Percentiles rank a stretch among this genome's conserved stretches.
Evolutionary conservation across 768 basidiomycete genomes (phyloP).

Genomic region (Hysterangium stoloniferum): DNA sequence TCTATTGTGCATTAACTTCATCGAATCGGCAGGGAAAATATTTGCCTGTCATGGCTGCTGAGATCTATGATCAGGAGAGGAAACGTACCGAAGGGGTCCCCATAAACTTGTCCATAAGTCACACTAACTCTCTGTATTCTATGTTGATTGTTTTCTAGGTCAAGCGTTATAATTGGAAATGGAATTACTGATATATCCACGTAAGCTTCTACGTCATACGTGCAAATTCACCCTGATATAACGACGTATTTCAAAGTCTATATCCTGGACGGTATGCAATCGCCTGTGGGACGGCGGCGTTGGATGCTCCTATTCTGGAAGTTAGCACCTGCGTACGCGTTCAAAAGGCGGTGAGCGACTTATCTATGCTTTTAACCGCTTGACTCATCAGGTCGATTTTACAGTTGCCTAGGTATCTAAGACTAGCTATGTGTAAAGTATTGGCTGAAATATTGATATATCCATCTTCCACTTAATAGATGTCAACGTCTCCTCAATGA

Average conservation of each 20-base stretch:
- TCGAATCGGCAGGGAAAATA: conserved; percentile 47
- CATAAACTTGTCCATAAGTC: not conserved
- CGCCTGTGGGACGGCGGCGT: conserved; percentile 41
- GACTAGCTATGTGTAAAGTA: no score
- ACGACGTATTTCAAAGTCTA: conserved; percentile 16
- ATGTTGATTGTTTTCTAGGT: not conserved
- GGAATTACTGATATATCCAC: conserved; percentile 51
- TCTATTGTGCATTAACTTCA: not conserved
- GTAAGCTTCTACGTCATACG: conserved; percentile 22
- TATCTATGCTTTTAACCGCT: no score
- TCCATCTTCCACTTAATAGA: not conserved
- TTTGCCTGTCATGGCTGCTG: conserved; percentile 66
- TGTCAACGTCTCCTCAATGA: conserved; percentile 26
- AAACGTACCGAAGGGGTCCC: conserved; percentile 4
- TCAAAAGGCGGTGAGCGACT: conserved; percentile 42
- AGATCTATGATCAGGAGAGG: conserved; percentile 68
- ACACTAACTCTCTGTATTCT: not conserved
- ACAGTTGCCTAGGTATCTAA: no score
- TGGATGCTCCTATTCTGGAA: conserved; percentile 40
- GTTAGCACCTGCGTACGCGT: conserved; percentile 41
- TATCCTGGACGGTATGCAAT: conserved; percentile 41
- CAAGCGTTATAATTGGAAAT: conserved; percentile 31
- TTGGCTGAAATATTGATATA: no score
- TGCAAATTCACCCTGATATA: not conserved
- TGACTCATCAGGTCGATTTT: no score